A percentile compares a stretch with the other conserved stretches of the same genome.
Conservation (phyloP, 2,329 filamentous ascomycete species). For the Tympanopsis confertula region DNA sequence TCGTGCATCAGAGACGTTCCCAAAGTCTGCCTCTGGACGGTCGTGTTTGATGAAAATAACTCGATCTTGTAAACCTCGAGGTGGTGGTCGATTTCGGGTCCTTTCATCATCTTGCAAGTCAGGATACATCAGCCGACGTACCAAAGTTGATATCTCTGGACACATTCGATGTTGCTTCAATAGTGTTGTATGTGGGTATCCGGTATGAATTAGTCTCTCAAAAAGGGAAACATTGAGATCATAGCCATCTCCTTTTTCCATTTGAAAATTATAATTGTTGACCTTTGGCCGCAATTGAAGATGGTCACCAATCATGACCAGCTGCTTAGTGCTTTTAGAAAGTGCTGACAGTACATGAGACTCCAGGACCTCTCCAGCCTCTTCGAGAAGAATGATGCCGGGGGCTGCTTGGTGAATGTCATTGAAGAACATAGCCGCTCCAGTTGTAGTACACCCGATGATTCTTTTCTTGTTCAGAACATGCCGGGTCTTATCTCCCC, state of each 20-base stretch:
- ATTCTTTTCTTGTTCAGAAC: conserved; percentile 27
- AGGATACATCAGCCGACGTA: conserved; percentile 49
- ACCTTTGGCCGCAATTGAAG: conserved; percentile 48
- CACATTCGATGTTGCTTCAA: conserved; percentile 56
- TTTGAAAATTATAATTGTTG: conserved; percentile 38
- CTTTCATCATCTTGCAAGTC: conserved; percentile 40
- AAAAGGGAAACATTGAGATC: conserved; percentile 49
- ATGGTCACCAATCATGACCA: conserved; percentile 54
- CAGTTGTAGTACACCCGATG: conserved; percentile 48
- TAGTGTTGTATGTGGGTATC: conserved; percentile 36
- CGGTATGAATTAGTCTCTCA: conserved; percentile 35
- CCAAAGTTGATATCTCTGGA: conserved; percentile 51
- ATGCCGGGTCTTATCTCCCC: conserved; percentile 3
- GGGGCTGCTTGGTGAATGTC: conserved; percentile 32
- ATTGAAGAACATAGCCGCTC: conserved; percentile 37
- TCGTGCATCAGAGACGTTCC: conserved; percentile 11
- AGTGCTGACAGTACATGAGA: conserved; percentile 47
- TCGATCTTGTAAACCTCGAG: conserved; percentile 44
- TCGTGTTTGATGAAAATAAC: conserved; percentile 59
- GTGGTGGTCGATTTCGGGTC: conserved; percentile 29
- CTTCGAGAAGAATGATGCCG: conserved; percentile 54
- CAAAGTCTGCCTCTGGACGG: conserved; percentile 32
- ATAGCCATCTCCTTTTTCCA: conserved; percentile 37
- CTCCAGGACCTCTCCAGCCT: conserved; percentile 59
- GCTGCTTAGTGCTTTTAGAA: conserved; percentile 46